Percentiles rank a stretch among this genome's conserved stretches.
phyloP scores from a whole-genome alignment of 139 green algal species.

The Coelastrella sp. region DNA sequence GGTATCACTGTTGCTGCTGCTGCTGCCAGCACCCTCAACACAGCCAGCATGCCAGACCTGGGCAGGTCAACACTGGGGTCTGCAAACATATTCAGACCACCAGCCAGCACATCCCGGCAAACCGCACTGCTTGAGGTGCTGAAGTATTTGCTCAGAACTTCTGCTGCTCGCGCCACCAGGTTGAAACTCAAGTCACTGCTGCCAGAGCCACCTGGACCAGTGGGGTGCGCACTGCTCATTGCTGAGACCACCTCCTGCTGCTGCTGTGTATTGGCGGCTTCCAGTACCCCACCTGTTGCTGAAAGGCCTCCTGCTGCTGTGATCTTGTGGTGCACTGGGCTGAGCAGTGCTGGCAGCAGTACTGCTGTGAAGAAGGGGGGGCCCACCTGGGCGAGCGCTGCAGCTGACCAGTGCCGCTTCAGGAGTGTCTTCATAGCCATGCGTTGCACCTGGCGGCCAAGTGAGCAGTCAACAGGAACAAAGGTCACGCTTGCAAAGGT shows the following conservation, averaged over 20 bases:
- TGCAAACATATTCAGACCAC: background rate
- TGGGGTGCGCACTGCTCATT: background rate
- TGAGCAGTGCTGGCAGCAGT: conserved; percentile 50
- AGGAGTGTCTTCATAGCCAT: conserved; percentile 55
- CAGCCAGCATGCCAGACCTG: background rate
- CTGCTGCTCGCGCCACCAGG: background rate
- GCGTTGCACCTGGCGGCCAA: conserved; percentile 47
- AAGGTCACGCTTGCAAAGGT: no score
- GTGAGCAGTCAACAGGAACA: background rate
- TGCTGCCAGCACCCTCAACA: conserved; percentile 36
- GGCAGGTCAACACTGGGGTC: conserved; percentile 1
- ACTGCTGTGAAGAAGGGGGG: conserved; percentile 43
- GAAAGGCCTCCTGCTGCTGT: background rate
- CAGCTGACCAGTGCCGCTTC: conserved; percentile 54
- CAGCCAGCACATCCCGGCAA: background rate
- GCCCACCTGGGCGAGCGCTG: conserved; percentile 21
- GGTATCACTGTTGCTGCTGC: conserved; percentile 5
- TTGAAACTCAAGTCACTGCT: background rate
- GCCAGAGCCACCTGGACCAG: background rate
- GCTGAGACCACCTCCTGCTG: background rate
- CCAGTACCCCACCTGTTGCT: conserved; percentile 30
- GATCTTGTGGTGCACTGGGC: conserved; percentile 51
- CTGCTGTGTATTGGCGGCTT: background rate
- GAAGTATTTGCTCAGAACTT: background rate
- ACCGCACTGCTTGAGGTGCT: background rate